phyloP scores from a whole-genome alignment of 2,329 filamentous ascomycete species.

The Penicillium sp. region DNA sequence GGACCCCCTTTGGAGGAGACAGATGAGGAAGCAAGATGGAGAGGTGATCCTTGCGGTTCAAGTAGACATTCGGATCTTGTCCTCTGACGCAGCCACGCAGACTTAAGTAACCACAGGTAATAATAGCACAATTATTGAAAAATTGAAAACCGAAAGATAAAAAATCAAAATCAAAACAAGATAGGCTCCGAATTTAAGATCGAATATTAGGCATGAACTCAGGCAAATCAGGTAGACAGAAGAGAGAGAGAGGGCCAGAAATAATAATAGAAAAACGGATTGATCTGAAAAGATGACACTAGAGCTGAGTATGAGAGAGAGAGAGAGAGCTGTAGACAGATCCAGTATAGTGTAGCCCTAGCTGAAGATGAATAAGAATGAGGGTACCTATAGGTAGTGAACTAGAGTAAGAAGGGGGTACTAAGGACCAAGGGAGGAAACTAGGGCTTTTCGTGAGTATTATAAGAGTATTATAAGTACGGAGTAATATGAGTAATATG shows the following conservation, averaged over 20 bases:
- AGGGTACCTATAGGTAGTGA: not conserved
- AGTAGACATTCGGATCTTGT: conserved; percentile 12
- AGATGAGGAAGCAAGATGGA: not conserved
- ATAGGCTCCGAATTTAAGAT: not conserved
- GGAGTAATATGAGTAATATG: not conserved
- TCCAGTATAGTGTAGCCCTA: not conserved
- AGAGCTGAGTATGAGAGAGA: conserved; percentile 1
- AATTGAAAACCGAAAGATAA: not conserved
- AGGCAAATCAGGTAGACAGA: not conserved
- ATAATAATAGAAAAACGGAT: not conserved
- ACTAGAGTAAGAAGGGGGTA: not conserved
- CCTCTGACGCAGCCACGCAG: conserved; percentile 8
- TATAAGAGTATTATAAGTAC: not conserved
- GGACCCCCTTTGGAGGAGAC: not conserved
- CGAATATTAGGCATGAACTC: conserved; percentile 7
- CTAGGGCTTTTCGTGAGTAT: conserved; percentile 3
- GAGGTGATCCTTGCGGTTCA: conserved; percentile 8
- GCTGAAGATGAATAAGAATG: conserved; percentile 2
- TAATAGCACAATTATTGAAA: conserved; percentile 2
- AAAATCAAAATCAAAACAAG: not conserved
- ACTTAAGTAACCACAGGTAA: conserved; percentile 6
- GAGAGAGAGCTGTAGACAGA: not conserved
- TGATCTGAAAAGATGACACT: conserved; percentile 11
- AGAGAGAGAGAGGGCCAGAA: not conserved
- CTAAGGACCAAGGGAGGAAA: conserved; percentile 3